These are phyloP conservation scores for Hemerocallis citrina DNA, from an alignment of 106 monocot genomes.

Conservation along the genomic window DNA sequence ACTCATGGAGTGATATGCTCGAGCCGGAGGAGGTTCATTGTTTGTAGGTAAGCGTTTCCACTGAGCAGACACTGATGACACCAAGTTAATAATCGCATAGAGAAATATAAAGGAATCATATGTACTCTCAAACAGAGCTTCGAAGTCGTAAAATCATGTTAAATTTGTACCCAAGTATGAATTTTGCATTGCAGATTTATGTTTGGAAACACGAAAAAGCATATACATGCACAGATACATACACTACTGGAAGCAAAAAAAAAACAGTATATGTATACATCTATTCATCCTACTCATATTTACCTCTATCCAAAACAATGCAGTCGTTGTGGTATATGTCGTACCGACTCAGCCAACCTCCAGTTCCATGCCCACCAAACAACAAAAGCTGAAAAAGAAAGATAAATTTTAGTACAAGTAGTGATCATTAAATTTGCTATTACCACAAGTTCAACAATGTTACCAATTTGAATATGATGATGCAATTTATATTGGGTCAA, in stretches of 20 bases:
- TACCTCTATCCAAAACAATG: slow-evolving; percentile 89
- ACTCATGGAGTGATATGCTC: slow-evolving; percentile 97
- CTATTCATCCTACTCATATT: neutral
- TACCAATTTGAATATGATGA: too few species aligned
- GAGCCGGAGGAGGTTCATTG: slow-evolving; percentile 84
- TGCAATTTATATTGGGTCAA: too few species aligned
- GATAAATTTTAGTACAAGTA: slow-evolving; percentile 1
- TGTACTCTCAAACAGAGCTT: too few species aligned
- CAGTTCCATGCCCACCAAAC: slow-evolving; percentile 97
- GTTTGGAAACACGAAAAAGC: neutral
- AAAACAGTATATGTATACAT: neutral
- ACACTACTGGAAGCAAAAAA: neutral
- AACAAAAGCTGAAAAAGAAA: slow-evolving; percentile 66
- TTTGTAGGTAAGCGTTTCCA: slow-evolving; percentile 71
- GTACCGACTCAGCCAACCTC: slow-evolving; percentile 98
- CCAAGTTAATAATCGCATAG: slow-evolving; percentile 3
- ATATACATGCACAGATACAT: neutral
- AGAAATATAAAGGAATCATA: neutral
- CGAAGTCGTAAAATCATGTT: too few species aligned
- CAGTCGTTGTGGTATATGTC: slow-evolving; percentile 94
- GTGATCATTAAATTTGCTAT: neutral
- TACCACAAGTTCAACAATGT: too few species aligned
- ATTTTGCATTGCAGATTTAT: too few species aligned
- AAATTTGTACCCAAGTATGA: too few species aligned
- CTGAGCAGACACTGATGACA: slow-evolving; percentile 84